Evolutionary conservation across 2,329 filamentous ascomycete species (phyloP).

Genomic region (Triangularia setosa): DNA sequence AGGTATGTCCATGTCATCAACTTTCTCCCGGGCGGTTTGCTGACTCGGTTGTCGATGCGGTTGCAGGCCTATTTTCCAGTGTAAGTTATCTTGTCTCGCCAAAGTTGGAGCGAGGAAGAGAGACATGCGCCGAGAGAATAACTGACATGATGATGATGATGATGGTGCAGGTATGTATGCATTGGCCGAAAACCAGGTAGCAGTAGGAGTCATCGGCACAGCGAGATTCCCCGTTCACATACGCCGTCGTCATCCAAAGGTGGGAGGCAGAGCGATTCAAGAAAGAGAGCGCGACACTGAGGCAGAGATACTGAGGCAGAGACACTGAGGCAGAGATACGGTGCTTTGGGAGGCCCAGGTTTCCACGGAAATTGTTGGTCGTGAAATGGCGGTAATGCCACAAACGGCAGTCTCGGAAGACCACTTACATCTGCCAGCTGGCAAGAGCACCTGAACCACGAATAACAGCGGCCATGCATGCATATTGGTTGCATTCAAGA

Average conservation of each 20-base stretch:
- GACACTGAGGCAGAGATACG: constrained; percentile 11
- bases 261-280: constrained; percentile 24
- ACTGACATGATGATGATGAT: constrained; percentile 8
- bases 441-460: not conserved
- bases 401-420: not conserved
- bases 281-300: constrained; percentile 26
- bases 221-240: constrained; percentile 19
- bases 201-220: constrained; percentile 20
- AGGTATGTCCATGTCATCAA: constrained; percentile 39
- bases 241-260: constrained; percentile 20
- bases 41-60: constrained; percentile 2
- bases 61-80: constrained; percentile 57
- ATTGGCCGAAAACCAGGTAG: constrained; percentile 55
- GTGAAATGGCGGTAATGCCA: not conserved
- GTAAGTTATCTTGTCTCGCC: constrained; percentile 37
- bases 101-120: not conserved
- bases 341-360: not conserved
- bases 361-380: not conserved
- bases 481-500: not conserved
- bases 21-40: not conserved
- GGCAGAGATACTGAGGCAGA: not conserved
- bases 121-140: constrained; percentile 8
- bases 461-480: not conserved
- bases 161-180: constrained; percentile 59
- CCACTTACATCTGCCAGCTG: not conserved